Percentiles rank a stretch among this genome's conserved stretches.
Evolutionary conservation across 805 yeast genomes (phyloP).

Genomic region (Ogataea ramenticola): DNA sequence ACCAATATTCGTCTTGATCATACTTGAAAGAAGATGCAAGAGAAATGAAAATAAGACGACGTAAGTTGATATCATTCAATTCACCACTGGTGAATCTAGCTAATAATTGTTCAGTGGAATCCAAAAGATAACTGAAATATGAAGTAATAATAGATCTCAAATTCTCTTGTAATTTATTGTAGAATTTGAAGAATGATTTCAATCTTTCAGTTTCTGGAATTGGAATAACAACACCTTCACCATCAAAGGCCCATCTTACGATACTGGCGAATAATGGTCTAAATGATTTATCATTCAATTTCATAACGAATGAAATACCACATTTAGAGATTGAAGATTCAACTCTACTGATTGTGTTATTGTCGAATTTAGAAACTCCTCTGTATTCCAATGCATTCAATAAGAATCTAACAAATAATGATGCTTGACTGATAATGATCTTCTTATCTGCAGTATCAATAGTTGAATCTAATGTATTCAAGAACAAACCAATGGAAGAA

Average conservation of each 20-base stretch:
- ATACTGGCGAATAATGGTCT: constrained; percentile 84
- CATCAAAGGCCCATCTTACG: constrained; percentile 89
- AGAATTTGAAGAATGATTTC: constrained; percentile 75
- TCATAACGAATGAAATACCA: constrained; percentile 74
- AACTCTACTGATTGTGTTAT: constrained; percentile 69
- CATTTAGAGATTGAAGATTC: constrained; percentile 71
- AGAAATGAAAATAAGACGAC: constrained; percentile 68
- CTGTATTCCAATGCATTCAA: constrained; percentile 68
- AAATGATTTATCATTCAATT: constrained; percentile 87
- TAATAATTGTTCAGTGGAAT: constrained; percentile 56
- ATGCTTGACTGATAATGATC: constrained; percentile 63
- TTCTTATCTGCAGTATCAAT: constrained; percentile 67
- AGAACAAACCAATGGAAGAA: constrained; percentile 57
- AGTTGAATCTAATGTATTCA: constrained; percentile 58
- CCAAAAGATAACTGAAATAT: constrained; percentile 80
- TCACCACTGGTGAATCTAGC: constrained; percentile 38
- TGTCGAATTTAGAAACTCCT: constrained; percentile 49
- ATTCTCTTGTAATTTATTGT: constrained; percentile 75
- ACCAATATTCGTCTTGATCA: constrained; percentile 95
- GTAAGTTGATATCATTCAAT: constrained; percentile 43
- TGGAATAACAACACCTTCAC: constrained; percentile 53
- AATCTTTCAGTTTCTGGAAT: constrained; percentile 51
- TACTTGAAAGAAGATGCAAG: constrained; percentile 75
- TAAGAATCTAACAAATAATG: constrained; percentile 61
- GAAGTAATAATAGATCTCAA: constrained; percentile 82